phyloP scores from a whole-genome alignment of 345 rosid species.

The Nasturtium officinale region DNA sequence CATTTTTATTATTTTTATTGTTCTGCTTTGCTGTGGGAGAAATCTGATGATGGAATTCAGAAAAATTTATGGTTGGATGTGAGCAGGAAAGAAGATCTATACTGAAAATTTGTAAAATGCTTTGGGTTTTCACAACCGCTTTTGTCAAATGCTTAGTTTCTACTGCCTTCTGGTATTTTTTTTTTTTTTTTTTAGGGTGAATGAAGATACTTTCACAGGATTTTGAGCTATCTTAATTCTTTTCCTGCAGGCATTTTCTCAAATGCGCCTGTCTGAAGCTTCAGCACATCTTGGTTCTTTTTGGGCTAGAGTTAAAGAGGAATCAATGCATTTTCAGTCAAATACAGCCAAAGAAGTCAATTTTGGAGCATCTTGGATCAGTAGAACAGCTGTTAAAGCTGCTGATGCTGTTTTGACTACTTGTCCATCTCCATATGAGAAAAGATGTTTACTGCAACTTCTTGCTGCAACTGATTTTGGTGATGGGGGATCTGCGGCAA shows the following conservation, averaged over 20 bases:
- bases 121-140: background rate
- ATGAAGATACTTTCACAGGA: slow-evolving; percentile 18
- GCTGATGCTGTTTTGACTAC: slow-evolving; percentile 85
- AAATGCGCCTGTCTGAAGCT: slow-evolving; percentile 97
- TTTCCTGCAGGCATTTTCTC: slow-evolving; percentile 82
- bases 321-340: slow-evolving; percentile 57
- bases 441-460: slow-evolving; percentile 85
- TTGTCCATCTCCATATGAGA: slow-evolving; percentile 97
- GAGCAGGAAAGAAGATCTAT: slow-evolving; percentile 11
- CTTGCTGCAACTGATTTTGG: slow-evolving; percentile 95
- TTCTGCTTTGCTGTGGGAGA: slow-evolving; percentile 20
- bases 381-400: slow-evolving; percentile 86
- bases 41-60: slow-evolving; percentile 16
- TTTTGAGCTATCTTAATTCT: slow-evolving; percentile 8
- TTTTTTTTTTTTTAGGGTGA: background rate
- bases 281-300: slow-evolving; percentile 97
- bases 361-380: slow-evolving; percentile 76
- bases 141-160: slow-evolving; percentile 28
- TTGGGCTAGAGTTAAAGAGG: slow-evolving; percentile 86
- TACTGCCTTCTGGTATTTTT: background rate
- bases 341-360: slow-evolving; percentile 64
- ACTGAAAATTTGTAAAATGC: slow-evolving; percentile 19
- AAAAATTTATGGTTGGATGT: slow-evolving; percentile 17
- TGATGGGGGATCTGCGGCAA: slow-evolving; percentile 84
- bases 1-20: background rate